These are phyloP conservation scores for Ceratocystis colombiana DNA, from an alignment of 2,329 filamentous ascomycete species.

Conservation along the genomic window DNA sequence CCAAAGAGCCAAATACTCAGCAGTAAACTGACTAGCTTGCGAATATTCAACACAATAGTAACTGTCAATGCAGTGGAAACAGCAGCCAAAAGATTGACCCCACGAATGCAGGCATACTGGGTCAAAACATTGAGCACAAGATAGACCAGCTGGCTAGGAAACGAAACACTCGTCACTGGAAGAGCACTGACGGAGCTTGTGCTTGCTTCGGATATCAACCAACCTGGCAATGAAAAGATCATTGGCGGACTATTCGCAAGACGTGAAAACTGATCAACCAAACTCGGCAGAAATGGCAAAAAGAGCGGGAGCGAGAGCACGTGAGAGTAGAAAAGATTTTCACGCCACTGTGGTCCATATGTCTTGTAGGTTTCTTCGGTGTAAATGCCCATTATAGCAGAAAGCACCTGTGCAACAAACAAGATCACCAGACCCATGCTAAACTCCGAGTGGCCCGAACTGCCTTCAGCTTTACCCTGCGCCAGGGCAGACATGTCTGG, in stretches of 20 bases:
- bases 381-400: conserved; percentile 89
- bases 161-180: conserved; percentile 7
- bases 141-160: conserved; percentile 62
- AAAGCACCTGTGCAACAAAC: conserved; percentile 78
- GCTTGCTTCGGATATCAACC: conserved; percentile 14
- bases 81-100: conserved; percentile 86
- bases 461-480: conserved; percentile 25
- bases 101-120: conserved; percentile 89
- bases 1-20: conserved; percentile 92
- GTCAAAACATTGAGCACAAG: conserved; percentile 71
- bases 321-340: conserved; percentile 91
- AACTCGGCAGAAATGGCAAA: conserved; percentile 56
- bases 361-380: conserved; percentile 79
- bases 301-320: conserved; percentile 68
- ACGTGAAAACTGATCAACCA: conserved; percentile 53
- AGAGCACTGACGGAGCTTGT: conserved; percentile 7
- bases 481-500: background rate
- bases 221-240: conserved; percentile 21
- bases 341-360: conserved; percentile 85
- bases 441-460: conserved; percentile 30
- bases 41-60: conserved; percentile 89
- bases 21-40: conserved; percentile 83
- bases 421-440: conserved; percentile 67
- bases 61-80: conserved; percentile 86
- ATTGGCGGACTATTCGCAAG: conserved; percentile 56